Base-by-base conservation (phyloP, 2,329 filamentous ascomycete species). In the Xylariaceae sp. region DNA sequence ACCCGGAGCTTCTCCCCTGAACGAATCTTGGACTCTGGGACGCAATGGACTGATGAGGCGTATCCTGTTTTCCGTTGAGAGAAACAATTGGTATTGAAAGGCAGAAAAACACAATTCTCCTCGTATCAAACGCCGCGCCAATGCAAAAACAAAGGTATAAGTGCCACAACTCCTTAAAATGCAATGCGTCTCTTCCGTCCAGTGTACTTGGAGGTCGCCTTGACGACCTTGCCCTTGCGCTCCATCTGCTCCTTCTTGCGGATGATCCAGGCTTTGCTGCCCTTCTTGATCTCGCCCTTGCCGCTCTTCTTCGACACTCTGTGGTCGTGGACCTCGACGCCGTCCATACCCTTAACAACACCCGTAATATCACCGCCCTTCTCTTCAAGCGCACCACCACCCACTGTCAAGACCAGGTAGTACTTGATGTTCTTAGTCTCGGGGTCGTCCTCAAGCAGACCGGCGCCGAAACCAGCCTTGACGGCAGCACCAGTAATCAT, bases 371-470 rank as follows among this genome's bases (percentile, higher is more conserved):
- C 92, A 7, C 89, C 88, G 1, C 83, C 82, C 50, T 73, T 74
- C 37, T 77, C 78, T 1, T 78, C 76, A 0, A 77, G 71, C 0
- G 75, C 76, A 0, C 75, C 76, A 2, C 84, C 85, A 37, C 93
- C 94, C 1, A 96, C 94, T 0, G 92, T 97, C 37, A 99, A 77
- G 0, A 99, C 93, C 2, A 99, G 80, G 73, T 99, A 99, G n/a
- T 95, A 80, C 80, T 99, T 99, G 66, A 88, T 86, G 71, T 92
- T 97, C 81, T 99, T 99, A 44, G 94, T 99, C 49, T 92, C 93
- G 0, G 90, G 90, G 73, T 97, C 93, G 74, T 99, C 94, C 74
- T 97, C 93, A 52, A 99, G 78, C 39, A 99, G 82, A 77, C 94
- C 94, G 0, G 94, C 94, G 52, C 94, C 93, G 69, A 99, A 99